phyloP scores from a whole-genome alignment of 108 stramenopile genomes.

The Cyclotella choctawhatcheeana region DNA sequence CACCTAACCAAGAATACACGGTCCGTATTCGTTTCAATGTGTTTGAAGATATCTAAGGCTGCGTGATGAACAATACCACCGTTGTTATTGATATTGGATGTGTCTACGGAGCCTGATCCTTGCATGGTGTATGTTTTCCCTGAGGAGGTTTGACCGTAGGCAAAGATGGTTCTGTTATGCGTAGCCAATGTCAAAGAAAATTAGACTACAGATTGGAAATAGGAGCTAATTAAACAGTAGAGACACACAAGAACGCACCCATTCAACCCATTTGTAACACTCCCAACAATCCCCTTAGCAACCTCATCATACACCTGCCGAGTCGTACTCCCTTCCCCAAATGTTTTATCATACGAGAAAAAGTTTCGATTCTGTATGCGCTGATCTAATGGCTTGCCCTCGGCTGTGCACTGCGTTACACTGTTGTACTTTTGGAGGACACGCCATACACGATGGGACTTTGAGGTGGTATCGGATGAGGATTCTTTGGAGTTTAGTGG shows the following conservation, averaged over 20 bases:
- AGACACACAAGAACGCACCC: conserved; percentile 50
- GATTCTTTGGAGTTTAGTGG: conserved; percentile 87
- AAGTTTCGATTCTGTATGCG: conserved; percentile 76
- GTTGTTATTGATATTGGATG: conserved; percentile 20
- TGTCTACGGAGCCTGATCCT: conserved; percentile 69
- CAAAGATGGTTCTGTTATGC: conserved; percentile 80
- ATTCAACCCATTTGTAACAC: conserved; percentile 93
- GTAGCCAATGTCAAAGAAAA: too few relatives aligned
- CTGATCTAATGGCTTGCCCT: conserved; percentile 76
- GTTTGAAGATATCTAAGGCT: conserved; percentile 78
- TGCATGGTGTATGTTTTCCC: conserved; percentile 97
- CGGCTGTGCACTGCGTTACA: conserved; percentile 70
- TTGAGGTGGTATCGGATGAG: neutral
- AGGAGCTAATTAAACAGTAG: neutral
- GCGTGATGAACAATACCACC: conserved; percentile 89
- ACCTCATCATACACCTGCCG: conserved; percentile 88
- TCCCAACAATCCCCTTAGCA: conserved; percentile 85
- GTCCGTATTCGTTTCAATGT: conserved; percentile 64
- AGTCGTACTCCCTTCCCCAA: conserved; percentile 82
- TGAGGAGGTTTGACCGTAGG: conserved; percentile 92
- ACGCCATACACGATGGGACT: conserved; percentile 72
- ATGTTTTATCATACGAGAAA: conserved; percentile 95
- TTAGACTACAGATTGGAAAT: too few relatives aligned
- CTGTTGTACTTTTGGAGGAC: conserved; percentile 81
- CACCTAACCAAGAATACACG: conserved; percentile 86